Conservation (phyloP, 1,284 basidiomycete species). For the Malassezia yamatoensis region DNA sequence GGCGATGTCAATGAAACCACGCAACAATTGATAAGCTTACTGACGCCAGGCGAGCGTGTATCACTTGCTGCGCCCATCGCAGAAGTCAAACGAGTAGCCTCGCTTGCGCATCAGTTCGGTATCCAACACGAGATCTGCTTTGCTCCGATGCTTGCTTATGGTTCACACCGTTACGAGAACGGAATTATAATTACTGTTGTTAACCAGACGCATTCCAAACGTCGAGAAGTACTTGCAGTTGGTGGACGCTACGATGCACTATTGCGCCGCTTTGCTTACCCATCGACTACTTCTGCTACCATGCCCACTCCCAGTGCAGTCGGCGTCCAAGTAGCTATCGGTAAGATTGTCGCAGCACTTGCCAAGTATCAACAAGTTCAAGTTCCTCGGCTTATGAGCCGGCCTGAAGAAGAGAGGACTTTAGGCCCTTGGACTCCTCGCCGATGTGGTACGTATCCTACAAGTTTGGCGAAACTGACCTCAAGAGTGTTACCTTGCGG, state of each 20-base stretch:
- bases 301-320: constrained; percentile 56
- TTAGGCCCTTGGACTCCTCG: constrained; percentile 78
- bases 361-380: constrained; percentile 59
- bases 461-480: neutral
- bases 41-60: constrained; percentile 27
- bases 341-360: constrained; percentile 65
- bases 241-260: constrained; percentile 72
- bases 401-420: constrained; percentile 61
- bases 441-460: constrained; percentile 54
- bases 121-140: constrained; percentile 59
- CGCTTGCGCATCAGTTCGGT: constrained; percentile 58
- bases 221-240: constrained; percentile 61
- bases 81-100: constrained; percentile 60
- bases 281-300: constrained; percentile 29
- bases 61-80: constrained; percentile 48
- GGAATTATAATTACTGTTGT: constrained; percentile 68
- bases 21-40: constrained; percentile 23
- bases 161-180: constrained; percentile 59
- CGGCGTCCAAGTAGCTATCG: constrained; percentile 66
- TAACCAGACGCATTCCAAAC: constrained; percentile 49
- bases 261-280: constrained; percentile 58
- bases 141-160: constrained; percentile 59
- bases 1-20: constrained; percentile 29
- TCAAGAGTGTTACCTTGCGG: constrained; percentile 57
- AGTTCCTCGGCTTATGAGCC: constrained; percentile 58